phyloP scores from a whole-genome alignment of 2,329 filamentous ascomycete genomes.

The Alternaria panax region DNA sequence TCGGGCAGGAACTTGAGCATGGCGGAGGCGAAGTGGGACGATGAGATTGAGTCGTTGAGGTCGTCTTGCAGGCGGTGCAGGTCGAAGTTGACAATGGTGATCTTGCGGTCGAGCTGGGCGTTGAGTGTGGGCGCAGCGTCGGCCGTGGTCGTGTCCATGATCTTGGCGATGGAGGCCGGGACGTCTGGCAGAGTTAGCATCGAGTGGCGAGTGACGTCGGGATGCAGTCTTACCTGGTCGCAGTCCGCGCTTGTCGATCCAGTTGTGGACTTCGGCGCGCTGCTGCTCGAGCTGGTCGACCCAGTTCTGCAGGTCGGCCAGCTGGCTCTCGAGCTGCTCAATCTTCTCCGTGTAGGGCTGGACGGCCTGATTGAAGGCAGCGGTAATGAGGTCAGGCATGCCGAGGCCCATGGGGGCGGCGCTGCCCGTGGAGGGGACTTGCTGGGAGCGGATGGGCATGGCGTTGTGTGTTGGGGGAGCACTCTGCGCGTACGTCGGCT shows the following conservation, averaged over 20 bases:
- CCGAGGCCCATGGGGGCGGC: conserved; percentile 47
- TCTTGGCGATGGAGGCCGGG: conserved; percentile 59
- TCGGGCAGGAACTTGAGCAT: conserved; percentile 64
- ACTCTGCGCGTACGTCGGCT: conserved; percentile 37
- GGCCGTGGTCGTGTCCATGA: conserved; percentile 60
- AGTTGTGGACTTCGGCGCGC: conserved; percentile 60
- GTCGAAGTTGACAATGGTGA: conserved; percentile 65
- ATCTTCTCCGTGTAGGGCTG: conserved; percentile 62
- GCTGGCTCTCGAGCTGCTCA: conserved; percentile 59
- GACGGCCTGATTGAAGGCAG: conserved; percentile 62
- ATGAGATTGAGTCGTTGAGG: conserved; percentile 62
- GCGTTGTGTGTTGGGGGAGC: conserved; percentile 29
- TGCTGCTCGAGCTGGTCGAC: conserved; percentile 61
- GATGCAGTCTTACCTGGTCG: conserved; percentile 55
- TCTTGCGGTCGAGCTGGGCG: conserved; percentile 65
- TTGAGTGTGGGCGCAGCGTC: conserved; percentile 61
- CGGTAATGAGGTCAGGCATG: conserved; percentile 59
- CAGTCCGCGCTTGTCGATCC: conserved; percentile 64
- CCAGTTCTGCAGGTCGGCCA: conserved; percentile 59
- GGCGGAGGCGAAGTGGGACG: conserved; percentile 60
- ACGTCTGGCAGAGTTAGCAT: conserved; percentile 54
- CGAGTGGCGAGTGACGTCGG: not conserved
- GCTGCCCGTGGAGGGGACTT: conserved; percentile 32
- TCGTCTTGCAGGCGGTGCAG: conserved; percentile 64
- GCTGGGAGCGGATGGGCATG: conserved; percentile 34